Base-by-base conservation (phyloP, 2,329 filamentous ascomycete species). In the Fusarium irregulare region DNA sequence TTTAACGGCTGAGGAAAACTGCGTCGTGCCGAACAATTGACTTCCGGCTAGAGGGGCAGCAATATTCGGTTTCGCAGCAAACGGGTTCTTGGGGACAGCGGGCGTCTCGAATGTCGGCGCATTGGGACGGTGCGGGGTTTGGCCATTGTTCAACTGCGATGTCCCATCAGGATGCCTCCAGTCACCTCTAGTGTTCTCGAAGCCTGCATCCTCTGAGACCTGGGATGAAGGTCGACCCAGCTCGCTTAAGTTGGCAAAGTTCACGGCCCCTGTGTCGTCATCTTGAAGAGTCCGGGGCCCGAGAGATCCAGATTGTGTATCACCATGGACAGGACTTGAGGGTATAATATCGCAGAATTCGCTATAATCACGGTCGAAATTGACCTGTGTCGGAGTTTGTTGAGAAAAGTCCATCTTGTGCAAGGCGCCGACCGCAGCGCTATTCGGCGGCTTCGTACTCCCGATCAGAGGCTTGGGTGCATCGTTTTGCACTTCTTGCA, bases 1-100 rank as follows among this genome's bases (percentile, higher is more conserved):
- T 71, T 84, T 87, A 18, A 83, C 73, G 2, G 82, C 85, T 2
- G 87, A 88, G 3, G 87, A 88, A 32, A 78, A 76, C 66, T 87
- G 87, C 1, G 87, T 88, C 68, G 85, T 83, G 2, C 80, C 82
- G 68, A 89, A 89, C 11, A 89, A 78, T 73, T 89, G 86, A 10
- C 85, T 73, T 74, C 80, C 56, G 68, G 78, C 73, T 81, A 81
- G 73, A 20, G 79, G 78, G 2, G 80, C 70, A 77, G 75, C 61
- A 60, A 78, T 69, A 58, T 77, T 75, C 55, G 77, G 68, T 65
- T 79, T 75, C 10, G 77, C 73, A 11, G 76, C 80, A 69, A 88
- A 87, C 1, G 86, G 84, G 50, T 87, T 87, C 49, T 80, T 82
- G 1, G 82, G 78, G 18, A 81, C 66, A 5, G 81, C 81, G 1